Percentiles rank a stretch among this genome's conserved stretches.
phyloP scores from a whole-genome alignment of 2,329 filamentous ascomycete species.

The Trichoderma gracile region DNA sequence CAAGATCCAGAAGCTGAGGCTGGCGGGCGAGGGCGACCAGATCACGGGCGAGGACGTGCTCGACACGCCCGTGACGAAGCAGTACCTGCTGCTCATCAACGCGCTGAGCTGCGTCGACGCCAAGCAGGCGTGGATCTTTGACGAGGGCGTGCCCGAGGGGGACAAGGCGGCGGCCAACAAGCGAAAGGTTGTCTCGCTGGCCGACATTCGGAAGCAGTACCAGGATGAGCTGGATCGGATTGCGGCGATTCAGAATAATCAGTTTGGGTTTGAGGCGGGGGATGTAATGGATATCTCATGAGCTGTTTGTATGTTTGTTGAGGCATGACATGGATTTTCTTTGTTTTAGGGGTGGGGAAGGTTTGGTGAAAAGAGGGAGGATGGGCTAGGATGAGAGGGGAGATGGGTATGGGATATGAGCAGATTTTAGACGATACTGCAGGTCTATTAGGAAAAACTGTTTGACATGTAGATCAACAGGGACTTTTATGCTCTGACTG shows the following conservation, averaged over 20 bases:
- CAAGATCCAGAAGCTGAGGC: slow-evolving; percentile 62
- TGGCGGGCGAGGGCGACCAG: slow-evolving; percentile 59
- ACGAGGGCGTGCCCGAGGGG: slow-evolving; percentile 35
- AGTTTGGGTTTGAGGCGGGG: slow-evolving; percentile 72
- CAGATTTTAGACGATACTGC: not conserved
- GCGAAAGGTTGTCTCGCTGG: slow-evolving; percentile 79
- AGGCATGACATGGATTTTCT: too few relatives aligned
- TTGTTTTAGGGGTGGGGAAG: not conserved
- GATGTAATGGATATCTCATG: slow-evolving; percentile 56
- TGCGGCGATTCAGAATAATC: slow-evolving; percentile 82
- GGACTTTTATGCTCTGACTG: too few relatives aligned
- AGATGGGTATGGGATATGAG: not conserved
- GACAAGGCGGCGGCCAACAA: slow-evolving; percentile 41
- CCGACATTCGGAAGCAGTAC: slow-evolving; percentile 85
- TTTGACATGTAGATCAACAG: slow-evolving; percentile 22
- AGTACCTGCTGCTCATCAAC: slow-evolving; percentile 91
- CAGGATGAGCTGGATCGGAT: slow-evolving; percentile 86
- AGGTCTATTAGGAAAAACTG: not conserved
- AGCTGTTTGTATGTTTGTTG: slow-evolving; percentile 11
- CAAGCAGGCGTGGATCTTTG: slow-evolving; percentile 76
- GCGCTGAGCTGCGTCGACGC: slow-evolving; percentile 81
- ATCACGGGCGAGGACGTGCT: slow-evolving; percentile 56
- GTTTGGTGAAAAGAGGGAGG: not conserved
- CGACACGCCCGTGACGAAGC: slow-evolving; percentile 67
- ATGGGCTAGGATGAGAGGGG: not conserved